Percentiles rank a stretch among this genome's conserved stretches.
Conservation (phyloP, 805 yeast species). For the Yarrowia deformans region DNA sequence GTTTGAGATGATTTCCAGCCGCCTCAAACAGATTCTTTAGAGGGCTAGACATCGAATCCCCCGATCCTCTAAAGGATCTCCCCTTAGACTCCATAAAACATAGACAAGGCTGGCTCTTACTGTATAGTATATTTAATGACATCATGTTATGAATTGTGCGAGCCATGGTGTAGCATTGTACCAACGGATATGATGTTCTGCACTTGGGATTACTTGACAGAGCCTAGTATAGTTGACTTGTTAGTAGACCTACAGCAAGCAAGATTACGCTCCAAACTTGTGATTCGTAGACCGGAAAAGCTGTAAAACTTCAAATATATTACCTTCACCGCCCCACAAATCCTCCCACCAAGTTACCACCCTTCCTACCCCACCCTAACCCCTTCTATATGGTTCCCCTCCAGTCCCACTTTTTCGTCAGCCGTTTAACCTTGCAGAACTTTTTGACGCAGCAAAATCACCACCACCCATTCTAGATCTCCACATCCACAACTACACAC, state of each 20-base stretch:
- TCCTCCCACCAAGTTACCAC: no score
- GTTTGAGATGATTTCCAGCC: conserved; percentile 62
- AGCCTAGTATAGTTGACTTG: no score
- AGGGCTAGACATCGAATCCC: no score
- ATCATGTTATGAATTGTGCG: neutral
- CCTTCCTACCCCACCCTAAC: neutral
- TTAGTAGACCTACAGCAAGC: no score
- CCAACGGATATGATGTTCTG: no score
- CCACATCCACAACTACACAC: neutral
- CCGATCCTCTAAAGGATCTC: no score
- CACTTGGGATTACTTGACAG: no score
- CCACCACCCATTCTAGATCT: neutral
- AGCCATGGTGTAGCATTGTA: no score
- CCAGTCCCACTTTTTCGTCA: neutral
- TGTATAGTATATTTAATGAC: conserved; percentile 38
- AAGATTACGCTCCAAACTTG: no score
- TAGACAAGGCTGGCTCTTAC: conserved; percentile 27
- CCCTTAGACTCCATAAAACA: conserved; percentile 26
- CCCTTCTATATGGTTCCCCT: neutral
- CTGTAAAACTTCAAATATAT: no score
- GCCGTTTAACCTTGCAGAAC: conserved; percentile 23
- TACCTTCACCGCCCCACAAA: no score
- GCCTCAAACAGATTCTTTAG: conserved; percentile 40
- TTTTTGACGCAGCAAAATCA: conserved; percentile 19
- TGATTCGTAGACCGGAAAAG: no score